A percentile compares a stretch with the other conserved stretches of the same genome.
Evolutionary conservation across 2,329 filamentous ascomycete species (phyloP).

Genomic region (Talaromyces piceae): DNA sequence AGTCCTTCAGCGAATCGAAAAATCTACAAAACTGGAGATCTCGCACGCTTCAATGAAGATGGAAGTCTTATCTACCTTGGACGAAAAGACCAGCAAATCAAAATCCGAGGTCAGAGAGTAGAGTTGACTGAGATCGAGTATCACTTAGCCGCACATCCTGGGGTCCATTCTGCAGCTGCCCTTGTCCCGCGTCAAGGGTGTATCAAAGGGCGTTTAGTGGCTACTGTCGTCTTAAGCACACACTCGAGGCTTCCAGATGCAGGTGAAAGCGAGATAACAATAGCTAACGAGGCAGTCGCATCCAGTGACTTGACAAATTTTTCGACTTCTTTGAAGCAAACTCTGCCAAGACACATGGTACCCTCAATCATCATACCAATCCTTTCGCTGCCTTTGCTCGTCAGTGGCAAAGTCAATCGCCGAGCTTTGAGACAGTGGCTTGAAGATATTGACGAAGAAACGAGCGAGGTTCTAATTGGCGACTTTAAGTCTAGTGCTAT

Average conservation of each 20-base stretch:
- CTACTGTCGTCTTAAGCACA: neutral
- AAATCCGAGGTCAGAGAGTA: conserved; percentile 35
- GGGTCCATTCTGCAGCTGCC: neutral
- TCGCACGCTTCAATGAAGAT: neutral
- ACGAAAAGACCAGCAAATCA: conserved; percentile 32
- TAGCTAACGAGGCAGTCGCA: neutral
- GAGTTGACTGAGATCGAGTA: conserved; percentile 36
- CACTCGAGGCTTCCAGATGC: neutral
- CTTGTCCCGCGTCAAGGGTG: neutral
- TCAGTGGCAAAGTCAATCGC: neutral
- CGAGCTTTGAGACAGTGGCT: neutral
- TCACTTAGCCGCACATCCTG: conserved; percentile 9
- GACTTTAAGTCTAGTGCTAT: neutral
- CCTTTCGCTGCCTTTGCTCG: neutral
- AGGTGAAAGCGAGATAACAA: neutral
- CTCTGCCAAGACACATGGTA: neutral
- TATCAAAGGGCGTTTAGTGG: neutral
- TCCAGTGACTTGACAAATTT: neutral
- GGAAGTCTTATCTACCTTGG: conserved; percentile 12
- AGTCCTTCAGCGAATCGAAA: neutral
- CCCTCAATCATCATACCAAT: neutral
- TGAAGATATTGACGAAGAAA: neutral
- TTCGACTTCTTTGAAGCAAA: neutral
- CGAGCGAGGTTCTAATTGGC: neutral
- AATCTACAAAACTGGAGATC: neutral